phyloP scores from a whole-genome alignment of 192 early-diverging fungal genomes.

The Phycomyces nitens region DNA sequence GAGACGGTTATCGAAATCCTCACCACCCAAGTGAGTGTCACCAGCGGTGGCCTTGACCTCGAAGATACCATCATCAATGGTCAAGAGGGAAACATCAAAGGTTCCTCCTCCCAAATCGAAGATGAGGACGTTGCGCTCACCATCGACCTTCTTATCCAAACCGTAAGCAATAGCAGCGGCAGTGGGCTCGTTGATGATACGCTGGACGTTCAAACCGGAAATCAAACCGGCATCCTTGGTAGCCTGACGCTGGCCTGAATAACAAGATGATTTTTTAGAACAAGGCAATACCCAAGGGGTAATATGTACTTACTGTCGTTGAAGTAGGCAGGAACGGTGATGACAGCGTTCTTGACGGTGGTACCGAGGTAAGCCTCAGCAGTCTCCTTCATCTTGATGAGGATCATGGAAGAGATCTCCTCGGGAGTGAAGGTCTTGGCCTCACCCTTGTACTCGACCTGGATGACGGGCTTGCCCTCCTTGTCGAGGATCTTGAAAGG shows the following conservation, averaged over 20 bases:
- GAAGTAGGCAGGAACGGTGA: slow-evolving; percentile 97
- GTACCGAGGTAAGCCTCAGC: slow-evolving; percentile 78
- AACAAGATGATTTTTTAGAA: slow-evolving; percentile 73
- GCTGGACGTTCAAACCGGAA: slow-evolving; percentile 93
- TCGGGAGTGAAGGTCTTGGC: slow-evolving; percentile 95
- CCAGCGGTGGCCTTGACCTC: slow-evolving; percentile 99
- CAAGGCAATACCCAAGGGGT: no score
- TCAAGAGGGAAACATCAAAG: slow-evolving; percentile 96
- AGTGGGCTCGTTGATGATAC: slow-evolving; percentile 99
- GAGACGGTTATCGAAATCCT: slow-evolving; percentile 99
- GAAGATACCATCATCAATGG: slow-evolving; percentile 98
- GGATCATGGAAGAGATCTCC: slow-evolving; percentile 98
- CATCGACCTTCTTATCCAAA: slow-evolving; percentile 93
- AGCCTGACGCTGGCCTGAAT: slow-evolving; percentile 88
- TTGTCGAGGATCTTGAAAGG: slow-evolving; percentile 89
- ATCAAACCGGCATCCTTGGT: slow-evolving; percentile 99
- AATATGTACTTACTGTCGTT: slow-evolving; percentile 66
- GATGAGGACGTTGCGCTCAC: slow-evolving; percentile 94
- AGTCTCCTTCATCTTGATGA: slow-evolving; percentile 69
- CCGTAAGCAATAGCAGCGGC: slow-evolving; percentile 99
- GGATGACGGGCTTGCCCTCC: slow-evolving; percentile 86
- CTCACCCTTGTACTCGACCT: slow-evolving; percentile 96
- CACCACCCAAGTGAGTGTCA: slow-evolving; percentile 99
- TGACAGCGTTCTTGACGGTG: slow-evolving; percentile 89
- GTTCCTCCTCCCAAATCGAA: slow-evolving; percentile 99